Base-by-base conservation (phyloP, 2,329 filamentous ascomycete genomes). In the Monascus ruber region DNA sequence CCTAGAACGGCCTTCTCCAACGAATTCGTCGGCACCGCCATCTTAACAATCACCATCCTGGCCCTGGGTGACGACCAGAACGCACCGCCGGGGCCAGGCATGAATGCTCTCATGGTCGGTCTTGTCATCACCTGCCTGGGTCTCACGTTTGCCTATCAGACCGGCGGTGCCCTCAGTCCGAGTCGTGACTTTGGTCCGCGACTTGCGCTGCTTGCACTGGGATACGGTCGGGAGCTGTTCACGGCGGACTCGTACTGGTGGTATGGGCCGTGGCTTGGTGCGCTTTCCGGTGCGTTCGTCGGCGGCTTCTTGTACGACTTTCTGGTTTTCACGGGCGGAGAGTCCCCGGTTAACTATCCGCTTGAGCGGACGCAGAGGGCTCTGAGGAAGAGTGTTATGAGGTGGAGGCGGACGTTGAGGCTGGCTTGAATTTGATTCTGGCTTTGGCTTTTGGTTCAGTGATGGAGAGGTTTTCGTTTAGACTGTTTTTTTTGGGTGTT, bases 311-410 rank as follows among this genome's bases (percentile, higher is more conserved):
- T 72, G 42, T 74, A 74, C 51, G 71, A 73, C 50, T 60, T 66
- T 44, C 65, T 63, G 46, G 72, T 67, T 45, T 73, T 73, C 47
- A 67, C 66, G 1, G 65, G 67, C 4, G 69, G 69, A 1, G 70
- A 73, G 48, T 66, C 62, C 33, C 71, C 70, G 9, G 67, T 71
- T 40, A 74, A 69, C 53, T 69, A 74, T 54, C 66, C 66, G 2
- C 64, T 68, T 25, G 59, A 58, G 43, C 55, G 64, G 35, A 65
- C 62, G 5, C 54, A 61, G 48, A 54, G 65, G 27, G 60, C 62
- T 2, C 49, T 62, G 29, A 47, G 45, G 48, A 77, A 77, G 60
- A 76, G 50, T 37, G 39, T 47, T 7, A 47, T 46, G 43, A 58
- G 55, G 45, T 61, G 57, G 57, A 47, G 36, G 37, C 42, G 43